Evolutionary conservation across 768 basidiomycete species (phyloP), one percentile per base, ranked within the genome.

Genomic region (Mrakia hoshinonis): DNA sequence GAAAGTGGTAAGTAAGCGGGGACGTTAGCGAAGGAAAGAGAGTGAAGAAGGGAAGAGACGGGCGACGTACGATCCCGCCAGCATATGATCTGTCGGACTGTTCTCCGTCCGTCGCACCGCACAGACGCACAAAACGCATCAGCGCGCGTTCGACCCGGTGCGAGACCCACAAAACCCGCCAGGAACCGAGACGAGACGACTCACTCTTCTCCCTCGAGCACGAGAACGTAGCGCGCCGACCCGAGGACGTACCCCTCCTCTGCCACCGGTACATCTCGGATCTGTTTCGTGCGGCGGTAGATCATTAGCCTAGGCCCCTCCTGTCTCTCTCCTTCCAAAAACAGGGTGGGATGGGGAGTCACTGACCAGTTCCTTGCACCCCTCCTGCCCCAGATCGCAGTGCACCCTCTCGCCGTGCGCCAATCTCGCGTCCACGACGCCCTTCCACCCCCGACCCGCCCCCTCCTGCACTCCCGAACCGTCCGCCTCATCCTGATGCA

Each of bases 151-250:
- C 36, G 20, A 61, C 10, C 0, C 11, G 4, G 51, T 20, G 51
- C 5, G 13, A 22, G 22, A 34, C 15, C 31, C 15, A 38, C 29
- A 1, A 1, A n/a, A 13, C 43, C 15, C 43, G 58, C 5, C 5
- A 11, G 20, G 34, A 34, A 61, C 22, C 7, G 10, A 38, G 34
- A 6, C 15, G 54, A 1, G 0, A 1, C 9, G 9, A 39, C 58
- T 61, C 18, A 61, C 58, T 61, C 58, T 38, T 61, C 58, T 6
- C 36, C 58, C 34, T 61, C 58, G 36, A 61, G 34, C 1, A 61
- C 36, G 22, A 61, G 36, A 31, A 61, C 34, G n/a, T 61, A 61
- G 5, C 36, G 29, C 1, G 29, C 6, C 1, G 29, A 26, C 4
- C 29, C 13, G 1, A 55, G 6, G n/a, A n/a, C n/a, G n/a, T n/a